Base-by-base conservation (phyloP, 257 asterid species). In the Solanum pinnatisectum region DNA sequence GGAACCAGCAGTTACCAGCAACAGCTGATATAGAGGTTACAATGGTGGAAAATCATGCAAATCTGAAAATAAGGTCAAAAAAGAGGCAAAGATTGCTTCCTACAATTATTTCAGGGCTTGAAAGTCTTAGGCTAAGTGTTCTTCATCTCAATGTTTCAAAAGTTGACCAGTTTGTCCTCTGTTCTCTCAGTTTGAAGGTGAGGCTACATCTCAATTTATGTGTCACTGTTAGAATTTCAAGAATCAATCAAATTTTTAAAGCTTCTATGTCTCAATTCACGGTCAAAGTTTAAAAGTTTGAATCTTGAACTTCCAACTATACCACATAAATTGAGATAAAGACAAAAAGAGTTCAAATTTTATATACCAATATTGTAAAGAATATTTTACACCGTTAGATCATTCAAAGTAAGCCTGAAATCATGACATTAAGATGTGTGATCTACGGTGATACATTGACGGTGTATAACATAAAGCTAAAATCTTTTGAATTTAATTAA, bases 21-120 rank as follows among this genome's bases (percentile, higher is more conserved):
- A 86, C 84, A n/a, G 92, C 94, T 32, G 94, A 92, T 85, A 85
- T 92, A 36, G 91, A 92, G 73, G 94, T 89, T 12, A 90, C 94
- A 40, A 92, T 92, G 90, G 94, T 92, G 82, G 93, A 92, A 37
- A 90, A 77, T 36, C 91, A 92, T 84, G 94, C 92, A 33, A 90
- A 90, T 78, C 88, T 92, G 37, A 92, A 90, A 78, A 87, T 91
- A 16, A 89, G 92, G 42, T 89, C 92, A 12, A 87, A 70, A 52
- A 89, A 76, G 52, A 77, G 91, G 86, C 89, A 91, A 5, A 92
- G 89, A 40, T 90, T 86, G 84, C 83, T 92, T 33, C 81, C 88
- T 15, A 88, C 87, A 68, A 84, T 92, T 56, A 91, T 92, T 44
- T 88, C 89, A 1, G 92, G 92, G 16, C 87, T 92, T 20, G 92